phyloP scores from a whole-genome alignment of 2,329 filamentous ascomycete species.

The Chaetomium strumarium region DNA sequence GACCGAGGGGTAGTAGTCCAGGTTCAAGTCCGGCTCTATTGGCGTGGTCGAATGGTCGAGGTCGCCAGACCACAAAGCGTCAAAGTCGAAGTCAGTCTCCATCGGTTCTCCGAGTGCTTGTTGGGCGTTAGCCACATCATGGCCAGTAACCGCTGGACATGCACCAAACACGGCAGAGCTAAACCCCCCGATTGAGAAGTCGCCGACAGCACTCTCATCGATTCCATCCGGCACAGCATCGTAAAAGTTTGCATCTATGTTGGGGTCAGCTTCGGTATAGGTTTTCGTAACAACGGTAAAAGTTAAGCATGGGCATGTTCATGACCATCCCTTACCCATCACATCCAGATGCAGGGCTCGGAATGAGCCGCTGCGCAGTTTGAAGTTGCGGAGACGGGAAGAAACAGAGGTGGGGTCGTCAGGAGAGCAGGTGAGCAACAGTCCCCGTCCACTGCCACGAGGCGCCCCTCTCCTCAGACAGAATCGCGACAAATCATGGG shows the following conservation, averaged over 20 bases:
- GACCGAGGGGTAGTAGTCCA: slow-evolving; percentile 1
- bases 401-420: no score
- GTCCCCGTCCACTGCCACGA: no score
- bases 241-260: slow-evolving; percentile 5
- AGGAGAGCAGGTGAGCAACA: no score
- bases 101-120: slow-evolving; percentile 22
- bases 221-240: neutral
- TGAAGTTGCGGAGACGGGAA: no score
- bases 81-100: slow-evolving; percentile 29
- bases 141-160: neutral
- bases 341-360: slow-evolving; percentile 5
- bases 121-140: neutral
- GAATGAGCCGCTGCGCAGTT: neutral
- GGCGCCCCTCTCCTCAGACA: no score
- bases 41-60: slow-evolving; percentile 17
- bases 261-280: neutral
- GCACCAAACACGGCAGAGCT: neutral
- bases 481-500: no score
- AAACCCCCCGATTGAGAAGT: neutral
- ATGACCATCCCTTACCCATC: slow-evolving; percentile 7
- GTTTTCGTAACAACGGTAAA: no score
- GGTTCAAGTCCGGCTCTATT: slow-evolving; percentile 4
- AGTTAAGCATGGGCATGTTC: no score
- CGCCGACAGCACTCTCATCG: neutral
- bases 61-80: slow-evolving; percentile 22